phyloP scores from a whole-genome alignment of 805 yeast genomes.

The Lipomyces mesembrius region DNA sequence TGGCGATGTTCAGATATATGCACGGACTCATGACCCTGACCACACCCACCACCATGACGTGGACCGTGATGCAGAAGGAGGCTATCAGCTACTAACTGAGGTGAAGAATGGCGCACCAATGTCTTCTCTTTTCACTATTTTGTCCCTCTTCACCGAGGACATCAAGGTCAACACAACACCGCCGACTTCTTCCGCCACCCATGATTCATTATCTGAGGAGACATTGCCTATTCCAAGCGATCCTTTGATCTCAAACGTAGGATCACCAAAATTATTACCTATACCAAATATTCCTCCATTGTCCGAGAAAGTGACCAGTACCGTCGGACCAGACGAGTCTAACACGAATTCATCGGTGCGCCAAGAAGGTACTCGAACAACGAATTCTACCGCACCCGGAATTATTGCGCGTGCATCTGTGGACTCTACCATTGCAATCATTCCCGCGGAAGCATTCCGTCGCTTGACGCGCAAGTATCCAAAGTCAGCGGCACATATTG shows the following conservation, averaged over 20 bases:
- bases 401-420: constrained; percentile 75
- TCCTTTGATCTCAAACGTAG: neutral
- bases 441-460: constrained; percentile 82
- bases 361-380: neutral
- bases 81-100: constrained; percentile 39
- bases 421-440: constrained; percentile 85
- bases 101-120: constrained; percentile 59
- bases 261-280: constrained; percentile 12
- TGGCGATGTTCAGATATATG: constrained; percentile 81
- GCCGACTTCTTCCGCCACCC: constrained; percentile 10
- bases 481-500: constrained; percentile 88
- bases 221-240: constrained; percentile 19
- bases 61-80: constrained; percentile 13
- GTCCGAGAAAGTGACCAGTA: constrained; percentile 16
- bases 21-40: constrained; percentile 50
- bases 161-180: constrained; percentile 39
- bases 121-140: constrained; percentile 78
- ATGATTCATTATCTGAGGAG: constrained; percentile 13
- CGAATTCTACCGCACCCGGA: constrained; percentile 35
- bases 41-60: constrained; percentile 10
- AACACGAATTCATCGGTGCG: neutral
- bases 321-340: neutral
- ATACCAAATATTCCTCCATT: constrained; percentile 27
- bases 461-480: constrained; percentile 77
- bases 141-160: constrained; percentile 69